These are phyloP conservation scores for Adansonia grandidieri DNA, from an alignment of 441 rosid genomes.

Conservation along the genomic window DNA sequence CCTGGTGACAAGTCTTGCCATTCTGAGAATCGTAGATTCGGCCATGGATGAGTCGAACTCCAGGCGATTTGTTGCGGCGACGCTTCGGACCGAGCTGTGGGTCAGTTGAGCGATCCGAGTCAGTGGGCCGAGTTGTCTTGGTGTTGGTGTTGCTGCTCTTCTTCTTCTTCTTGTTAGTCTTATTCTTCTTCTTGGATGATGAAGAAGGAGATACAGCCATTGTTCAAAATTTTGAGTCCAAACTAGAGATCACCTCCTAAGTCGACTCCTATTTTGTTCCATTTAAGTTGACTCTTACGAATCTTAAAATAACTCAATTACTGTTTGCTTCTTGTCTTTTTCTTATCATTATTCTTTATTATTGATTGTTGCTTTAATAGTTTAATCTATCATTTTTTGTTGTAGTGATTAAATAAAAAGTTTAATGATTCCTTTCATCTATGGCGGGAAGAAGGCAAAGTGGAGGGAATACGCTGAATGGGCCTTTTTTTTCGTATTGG, in stretches of 20 bases:
- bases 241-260: background rate
- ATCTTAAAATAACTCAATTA: background rate
- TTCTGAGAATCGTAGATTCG: constrained; percentile 37
- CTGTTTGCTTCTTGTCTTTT: background rate
- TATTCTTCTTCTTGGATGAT: constrained; percentile 2
- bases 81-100: background rate
- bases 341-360: background rate
- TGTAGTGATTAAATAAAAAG: background rate
- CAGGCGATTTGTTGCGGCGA: constrained; percentile 23
- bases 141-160: background rate
- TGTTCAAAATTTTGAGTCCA: background rate
- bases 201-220: constrained; percentile 20
- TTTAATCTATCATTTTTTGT: background rate
- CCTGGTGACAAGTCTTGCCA: constrained; percentile 39
- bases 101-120: constrained; percentile 7
- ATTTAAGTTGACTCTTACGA: background rate
- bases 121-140: background rate
- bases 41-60: constrained; percentile 23
- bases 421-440: background rate
- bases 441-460: constrained; percentile 15
- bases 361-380: background rate
- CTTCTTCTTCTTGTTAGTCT: background rate
- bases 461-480: background rate
- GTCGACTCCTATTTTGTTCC: background rate
- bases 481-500: background rate